Conservation (phyloP, 2,329 filamentous ascomycete genomes). For the Chaetomium olivaceum region DNA sequence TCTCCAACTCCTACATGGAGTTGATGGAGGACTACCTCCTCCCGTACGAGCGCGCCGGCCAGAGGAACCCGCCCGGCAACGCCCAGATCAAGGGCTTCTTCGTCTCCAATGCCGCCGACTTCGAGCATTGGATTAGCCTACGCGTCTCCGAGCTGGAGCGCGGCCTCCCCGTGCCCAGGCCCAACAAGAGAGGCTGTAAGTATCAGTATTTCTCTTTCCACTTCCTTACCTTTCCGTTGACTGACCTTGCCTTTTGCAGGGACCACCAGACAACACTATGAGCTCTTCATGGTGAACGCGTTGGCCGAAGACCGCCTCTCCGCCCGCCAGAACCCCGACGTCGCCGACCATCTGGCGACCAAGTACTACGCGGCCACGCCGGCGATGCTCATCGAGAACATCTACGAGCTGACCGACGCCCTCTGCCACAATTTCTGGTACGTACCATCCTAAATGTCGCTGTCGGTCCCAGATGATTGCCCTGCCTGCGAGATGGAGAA, state of each 20-base stretch:
- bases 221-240: too few relatives aligned
- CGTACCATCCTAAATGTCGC: background rate
- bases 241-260: background rate
- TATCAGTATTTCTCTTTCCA: background rate
- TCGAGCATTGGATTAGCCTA: background rate
- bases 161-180: background rate
- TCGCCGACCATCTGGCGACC: background rate
- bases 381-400: slow-evolving; percentile 9
- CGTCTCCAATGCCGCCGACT: background rate
- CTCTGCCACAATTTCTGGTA: slow-evolving; percentile 20
- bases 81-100: slow-evolving; percentile 1
- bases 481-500: too few relatives aligned
- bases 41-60: background rate
- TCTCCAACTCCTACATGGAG: background rate
- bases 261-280: slow-evolving; percentile 1
- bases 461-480: background rate
- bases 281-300: slow-evolving; percentile 14
- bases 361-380: background rate
- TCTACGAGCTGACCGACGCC: slow-evolving; percentile 20
- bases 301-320: slow-evolving; percentile 2
- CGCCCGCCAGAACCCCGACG: background rate
- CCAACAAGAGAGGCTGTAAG: background rate
- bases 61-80: background rate
- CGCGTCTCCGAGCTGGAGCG: slow-evolving; percentile 2
- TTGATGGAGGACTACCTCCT: slow-evolving; percentile 8